Conservation (phyloP, 257 asterid species). For the Solanum neorickii region DNA sequence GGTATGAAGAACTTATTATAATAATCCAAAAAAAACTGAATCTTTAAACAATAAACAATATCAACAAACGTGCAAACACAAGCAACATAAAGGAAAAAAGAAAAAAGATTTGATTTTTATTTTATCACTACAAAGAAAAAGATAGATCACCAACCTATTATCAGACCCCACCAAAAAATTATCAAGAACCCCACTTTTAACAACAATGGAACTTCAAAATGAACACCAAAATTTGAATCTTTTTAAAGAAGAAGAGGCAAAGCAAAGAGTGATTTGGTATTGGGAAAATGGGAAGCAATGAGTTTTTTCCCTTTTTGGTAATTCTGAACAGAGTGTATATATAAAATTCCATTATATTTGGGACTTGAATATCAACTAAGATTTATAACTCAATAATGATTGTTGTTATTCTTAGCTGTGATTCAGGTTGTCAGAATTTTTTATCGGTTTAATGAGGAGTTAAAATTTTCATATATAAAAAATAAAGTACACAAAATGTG, state of each 20-base stretch:
- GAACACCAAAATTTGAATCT: neutral
- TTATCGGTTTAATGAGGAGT: rapidly evolving
- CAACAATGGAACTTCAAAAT: neutral
- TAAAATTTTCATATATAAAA: too few species aligned
- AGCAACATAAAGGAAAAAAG: neutral
- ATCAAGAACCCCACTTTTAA: neutral
- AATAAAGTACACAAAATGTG: neutral
- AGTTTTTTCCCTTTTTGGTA: neutral
- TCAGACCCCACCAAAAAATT: neutral
- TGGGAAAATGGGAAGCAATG: neutral
- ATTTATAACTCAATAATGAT: neutral
- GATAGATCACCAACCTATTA: neutral
- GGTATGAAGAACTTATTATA: neutral
- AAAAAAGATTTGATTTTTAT: neutral
- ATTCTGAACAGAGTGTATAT: neutral
- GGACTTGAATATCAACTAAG: neutral
- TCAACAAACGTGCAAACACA: neutral
- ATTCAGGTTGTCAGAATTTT: neutral
- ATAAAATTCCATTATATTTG: neutral
- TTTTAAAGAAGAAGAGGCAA: neutral
- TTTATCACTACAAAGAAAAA: neutral
- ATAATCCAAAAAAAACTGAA: neutral
- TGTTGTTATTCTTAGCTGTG: neutral
- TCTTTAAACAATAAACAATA: neutral
- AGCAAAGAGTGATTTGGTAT: neutral